A percentile compares a stretch with the other conserved stretches of the same genome.
These are phyloP conservation scores for Erodium texanum DNA, from an alignment of 441 rosid genomes.

Conservation along the genomic window DNA sequence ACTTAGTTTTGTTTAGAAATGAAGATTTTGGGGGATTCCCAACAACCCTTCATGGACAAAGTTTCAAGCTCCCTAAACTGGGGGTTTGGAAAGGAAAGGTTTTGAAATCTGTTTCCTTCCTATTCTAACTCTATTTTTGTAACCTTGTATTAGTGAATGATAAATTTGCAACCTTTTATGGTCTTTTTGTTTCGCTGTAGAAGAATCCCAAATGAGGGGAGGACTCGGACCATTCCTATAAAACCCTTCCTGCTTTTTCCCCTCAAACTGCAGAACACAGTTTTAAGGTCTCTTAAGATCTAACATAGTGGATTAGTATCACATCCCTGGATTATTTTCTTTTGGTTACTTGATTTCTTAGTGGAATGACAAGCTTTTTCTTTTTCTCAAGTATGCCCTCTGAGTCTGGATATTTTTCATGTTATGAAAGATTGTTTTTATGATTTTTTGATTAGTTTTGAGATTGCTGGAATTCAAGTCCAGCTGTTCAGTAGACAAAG, in stretches of 20 bases:
- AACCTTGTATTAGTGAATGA: background rate
- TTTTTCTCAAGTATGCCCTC: background rate
- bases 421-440: background rate
- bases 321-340: background rate
- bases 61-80: background rate
- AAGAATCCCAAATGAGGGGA: background rate
- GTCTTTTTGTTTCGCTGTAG: background rate
- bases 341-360: background rate
- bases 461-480: background rate
- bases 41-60: background rate
- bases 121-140: background rate
- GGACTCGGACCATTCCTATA: background rate
- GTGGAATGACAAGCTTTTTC: background rate
- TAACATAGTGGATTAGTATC: background rate
- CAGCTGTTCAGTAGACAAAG: background rate
- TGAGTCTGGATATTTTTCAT: background rate
- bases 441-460: background rate
- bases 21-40: background rate
- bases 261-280: constrained; percentile 1
- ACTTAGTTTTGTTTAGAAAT: background rate
- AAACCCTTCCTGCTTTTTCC: background rate
- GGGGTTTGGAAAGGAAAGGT: background rate
- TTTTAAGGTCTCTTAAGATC: background rate
- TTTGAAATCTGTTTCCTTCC: background rate
- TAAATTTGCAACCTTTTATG: background rate